Percentiles rank a stretch among this genome's conserved stretches.
Evolutionary conservation across 345 rosid species (phyloP).

Genomic region (Kernera saxatilis): DNA sequence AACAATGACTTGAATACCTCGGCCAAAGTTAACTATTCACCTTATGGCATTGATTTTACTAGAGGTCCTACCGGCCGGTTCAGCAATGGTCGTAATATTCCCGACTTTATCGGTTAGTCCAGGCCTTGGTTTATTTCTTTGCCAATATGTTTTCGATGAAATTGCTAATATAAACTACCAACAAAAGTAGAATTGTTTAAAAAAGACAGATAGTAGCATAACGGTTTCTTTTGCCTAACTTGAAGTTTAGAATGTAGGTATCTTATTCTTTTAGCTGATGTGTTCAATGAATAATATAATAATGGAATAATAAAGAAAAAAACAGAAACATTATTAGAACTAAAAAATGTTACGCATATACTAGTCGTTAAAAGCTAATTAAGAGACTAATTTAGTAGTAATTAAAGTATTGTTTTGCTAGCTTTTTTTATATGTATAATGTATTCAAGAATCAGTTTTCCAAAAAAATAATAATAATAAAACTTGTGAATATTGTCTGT

Average conservation of each 20-base stretch:
- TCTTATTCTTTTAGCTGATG: no score
- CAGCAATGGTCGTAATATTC: slow-evolving; percentile 46
- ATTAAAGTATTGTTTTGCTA: not conserved
- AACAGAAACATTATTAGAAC: not conserved
- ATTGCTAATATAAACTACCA: not conserved
- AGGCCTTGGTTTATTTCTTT: not conserved
- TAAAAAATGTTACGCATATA: not conserved
- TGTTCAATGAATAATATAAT: not conserved
- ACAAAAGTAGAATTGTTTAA: no score
- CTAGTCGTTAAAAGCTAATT: not conserved
- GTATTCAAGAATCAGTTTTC: not conserved
- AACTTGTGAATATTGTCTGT: not conserved
- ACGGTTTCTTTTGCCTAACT: not conserved
- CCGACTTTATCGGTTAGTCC: slow-evolving; percentile 49
- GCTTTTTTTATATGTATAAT: not conserved
- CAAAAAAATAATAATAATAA: no score
- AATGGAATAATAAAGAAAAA: not conserved
- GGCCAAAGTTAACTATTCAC: slow-evolving; percentile 49
- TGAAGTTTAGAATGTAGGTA: not conserved
- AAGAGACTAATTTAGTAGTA: not conserved
- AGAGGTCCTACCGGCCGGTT: slow-evolving; percentile 60
- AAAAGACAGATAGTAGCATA: not conserved
- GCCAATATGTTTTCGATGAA: not conserved
- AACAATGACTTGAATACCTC: slow-evolving; percentile 39
- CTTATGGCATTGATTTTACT: slow-evolving; percentile 55